Base-by-base conservation (phyloP, 108 stramenopile genomes). In the Nitzschia inconspicua region DNA sequence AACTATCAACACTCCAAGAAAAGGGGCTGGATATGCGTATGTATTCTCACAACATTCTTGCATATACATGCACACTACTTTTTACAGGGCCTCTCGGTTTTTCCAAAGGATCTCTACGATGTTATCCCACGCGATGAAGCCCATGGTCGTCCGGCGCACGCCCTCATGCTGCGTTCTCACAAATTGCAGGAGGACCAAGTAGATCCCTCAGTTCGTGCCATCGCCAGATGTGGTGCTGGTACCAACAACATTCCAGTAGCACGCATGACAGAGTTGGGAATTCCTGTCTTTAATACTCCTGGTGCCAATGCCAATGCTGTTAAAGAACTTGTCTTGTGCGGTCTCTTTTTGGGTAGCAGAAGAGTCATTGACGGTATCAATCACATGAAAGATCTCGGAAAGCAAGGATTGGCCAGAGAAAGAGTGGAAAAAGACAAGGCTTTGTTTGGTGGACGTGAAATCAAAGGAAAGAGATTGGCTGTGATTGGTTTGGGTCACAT, bases 231-330 rank as follows among this genome's bases (percentile, higher is more conserved):
- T 58, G 91, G 91, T 8, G 84, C 85, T 25, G 91, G 91, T 35
- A 84, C 85, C 54, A 86, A 93, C 77, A 81, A 79, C 27, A 73
- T 65, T 46, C 72, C 86, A 24, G 82, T 89, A 22, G 46, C 83
- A 11, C 83, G 85, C 27, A 83, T 84, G 73, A 85, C 85, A 9
- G 81, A 88, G 64, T 58, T 82, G 4, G 91, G 91, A 32, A 86
- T 93, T 31, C 85, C 85, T 18, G 91, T 93, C 19, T 86, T 93
- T 70, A 93, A 93, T 60, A 93, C 91, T 10, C 91, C 91, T 7
- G 91, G 91, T 24, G 91, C 85, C 16, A 93, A 93, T 73, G 85
- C 91, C 47, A 85, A 83, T 60, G 85, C 86, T 37, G 85, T 86
- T 43, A 86, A 84, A 55, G 91, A 93, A 72, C 58, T 93, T 19